A percentile compares a stretch with the other conserved stretches of the same genome.
These are phyloP conservation scores for Penicillium bialowiezense DNA, from an alignment of 495 filamentous ascomycete genomes.

Conservation along the genomic window DNA sequence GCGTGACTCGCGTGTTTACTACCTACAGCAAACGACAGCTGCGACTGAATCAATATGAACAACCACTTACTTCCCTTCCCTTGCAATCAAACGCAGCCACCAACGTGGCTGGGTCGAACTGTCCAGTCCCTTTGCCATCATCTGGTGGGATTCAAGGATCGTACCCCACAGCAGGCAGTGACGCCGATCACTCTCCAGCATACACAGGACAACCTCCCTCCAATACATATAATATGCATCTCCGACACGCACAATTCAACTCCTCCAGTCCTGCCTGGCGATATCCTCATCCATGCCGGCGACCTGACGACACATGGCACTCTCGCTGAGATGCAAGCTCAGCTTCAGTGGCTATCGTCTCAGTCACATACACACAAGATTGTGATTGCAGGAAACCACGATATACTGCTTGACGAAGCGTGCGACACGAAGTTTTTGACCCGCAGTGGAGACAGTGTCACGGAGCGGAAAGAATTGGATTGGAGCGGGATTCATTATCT, in stretches of 20 bases:
- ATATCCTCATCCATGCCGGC: too few relatives aligned
- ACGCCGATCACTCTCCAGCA: neutral
- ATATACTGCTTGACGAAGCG: constrained; percentile 17
- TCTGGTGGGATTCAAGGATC: too few relatives aligned
- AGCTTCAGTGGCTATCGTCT: constrained; percentile 62
- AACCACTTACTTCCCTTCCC: too few relatives aligned
- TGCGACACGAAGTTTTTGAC: constrained; percentile 22
- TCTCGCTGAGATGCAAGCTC: constrained; percentile 53
- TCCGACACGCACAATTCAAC: constrained; percentile 23
- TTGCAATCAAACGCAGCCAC: too few relatives aligned
- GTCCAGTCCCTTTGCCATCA: too few relatives aligned
- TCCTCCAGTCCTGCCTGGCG: constrained; percentile 15
- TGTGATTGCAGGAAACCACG: constrained; percentile 58
- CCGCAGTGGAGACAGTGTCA: constrained; percentile 16
- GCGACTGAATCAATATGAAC: too few relatives aligned
- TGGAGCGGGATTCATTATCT: constrained; percentile 48
- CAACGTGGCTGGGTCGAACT: too few relatives aligned
- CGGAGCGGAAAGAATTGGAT: constrained; percentile 23
- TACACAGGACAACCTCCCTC: neutral
- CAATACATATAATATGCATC: constrained; percentile 13
- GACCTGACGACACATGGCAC: constrained; percentile 45
- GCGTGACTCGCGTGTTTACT: too few relatives aligned
- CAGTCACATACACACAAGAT: constrained; percentile 64
- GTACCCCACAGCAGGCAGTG: too few relatives aligned
- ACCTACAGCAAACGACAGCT: too few relatives aligned